Evolutionary conservation across 2,329 filamentous ascomycete species (phyloP).

Genomic region (Aureobasidium uvarum): DNA sequence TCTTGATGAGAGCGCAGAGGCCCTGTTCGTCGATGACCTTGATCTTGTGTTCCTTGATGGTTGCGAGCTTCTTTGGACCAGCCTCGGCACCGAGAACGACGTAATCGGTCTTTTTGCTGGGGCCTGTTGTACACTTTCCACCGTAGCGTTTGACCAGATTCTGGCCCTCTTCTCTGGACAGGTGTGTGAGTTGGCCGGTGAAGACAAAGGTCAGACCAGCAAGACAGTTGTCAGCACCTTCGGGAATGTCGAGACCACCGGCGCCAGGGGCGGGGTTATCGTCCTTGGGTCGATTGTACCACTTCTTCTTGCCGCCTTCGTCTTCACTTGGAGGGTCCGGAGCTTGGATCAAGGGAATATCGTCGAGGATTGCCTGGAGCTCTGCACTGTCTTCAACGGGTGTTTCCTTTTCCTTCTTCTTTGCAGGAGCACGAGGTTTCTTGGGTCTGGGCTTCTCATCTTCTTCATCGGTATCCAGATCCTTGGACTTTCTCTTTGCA

Average conservation of each 20-base stretch:
- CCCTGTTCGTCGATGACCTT: conserved; percentile 95
- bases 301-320: conserved; percentile 68
- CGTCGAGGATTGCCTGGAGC: conserved; percentile 82
- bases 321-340: conserved; percentile 71
- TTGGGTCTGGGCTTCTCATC: conserved; percentile 46
- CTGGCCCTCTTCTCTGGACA: conserved; percentile 82
- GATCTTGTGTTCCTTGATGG: conserved; percentile 74
- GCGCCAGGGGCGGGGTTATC: conserved; percentile 60
- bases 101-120: conserved; percentile 91
- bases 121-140: conserved; percentile 80
- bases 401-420: conserved; percentile 63
- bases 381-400: conserved; percentile 65
- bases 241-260: conserved; percentile 69
- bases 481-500: conserved; percentile 60
- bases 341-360: conserved; percentile 76
- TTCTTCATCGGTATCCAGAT: conserved; percentile 53
- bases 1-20: conserved; percentile 78
- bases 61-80: conserved; percentile 86
- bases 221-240: conserved; percentile 84
- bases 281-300: conserved; percentile 64
- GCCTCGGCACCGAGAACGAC: conserved; percentile 90
- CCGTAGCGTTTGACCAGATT: conserved; percentile 89
- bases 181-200: conserved; percentile 77
- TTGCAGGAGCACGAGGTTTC: conserved; percentile 36
- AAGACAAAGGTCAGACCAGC: conserved; percentile 91